phyloP scores from a whole-genome alignment of 1,284 basidiomycete genomes.

The Heterobasidion annosum region DNA sequence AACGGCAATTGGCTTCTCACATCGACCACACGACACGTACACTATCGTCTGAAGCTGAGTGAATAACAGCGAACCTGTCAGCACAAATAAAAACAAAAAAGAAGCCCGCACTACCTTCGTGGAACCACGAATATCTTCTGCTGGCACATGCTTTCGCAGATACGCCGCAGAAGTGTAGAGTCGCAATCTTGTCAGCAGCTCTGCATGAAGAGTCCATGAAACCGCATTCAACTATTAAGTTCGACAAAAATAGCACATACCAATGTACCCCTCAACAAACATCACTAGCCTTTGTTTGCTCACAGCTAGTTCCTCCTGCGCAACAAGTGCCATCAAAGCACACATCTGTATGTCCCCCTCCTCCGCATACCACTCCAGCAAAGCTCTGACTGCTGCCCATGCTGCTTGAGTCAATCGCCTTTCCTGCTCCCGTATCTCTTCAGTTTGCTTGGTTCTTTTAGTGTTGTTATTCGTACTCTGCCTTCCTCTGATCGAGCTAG shows the following conservation, averaged over 20 bases:
- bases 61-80: neutral
- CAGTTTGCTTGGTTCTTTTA: slow-evolving; percentile 20
- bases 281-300: slow-evolving; percentile 30
- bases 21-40: slow-evolving; percentile 56
- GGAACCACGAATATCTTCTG: slow-evolving; percentile 37
- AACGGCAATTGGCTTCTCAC: slow-evolving; percentile 47
- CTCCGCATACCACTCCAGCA: slow-evolving; percentile 54
- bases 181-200: slow-evolving; percentile 49
- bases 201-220: slow-evolving; percentile 23
- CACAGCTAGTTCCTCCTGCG: slow-evolving; percentile 44
- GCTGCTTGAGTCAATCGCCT: slow-evolving; percentile 38
- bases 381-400: slow-evolving; percentile 46
- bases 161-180: slow-evolving; percentile 61
- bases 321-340: slow-evolving; percentile 55
- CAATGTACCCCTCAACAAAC: slow-evolving; percentile 65
- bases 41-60: slow-evolving; percentile 59
- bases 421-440: slow-evolving; percentile 43
- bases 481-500: neutral
- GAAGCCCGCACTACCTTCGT: slow-evolving; percentile 36
- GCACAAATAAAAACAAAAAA: neutral
- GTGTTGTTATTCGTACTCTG: slow-evolving; percentile 22
- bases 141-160: slow-evolving; percentile 50
- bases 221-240: neutral
- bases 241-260: slow-evolving; percentile 23
- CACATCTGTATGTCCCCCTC: slow-evolving; percentile 72